Percentiles rank a stretch among this genome's conserved stretches.
These are phyloP conservation scores for Stygiomarasmius scandens DNA, from an alignment of 1,284 basidiomycete species.

Conservation along the genomic window DNA sequence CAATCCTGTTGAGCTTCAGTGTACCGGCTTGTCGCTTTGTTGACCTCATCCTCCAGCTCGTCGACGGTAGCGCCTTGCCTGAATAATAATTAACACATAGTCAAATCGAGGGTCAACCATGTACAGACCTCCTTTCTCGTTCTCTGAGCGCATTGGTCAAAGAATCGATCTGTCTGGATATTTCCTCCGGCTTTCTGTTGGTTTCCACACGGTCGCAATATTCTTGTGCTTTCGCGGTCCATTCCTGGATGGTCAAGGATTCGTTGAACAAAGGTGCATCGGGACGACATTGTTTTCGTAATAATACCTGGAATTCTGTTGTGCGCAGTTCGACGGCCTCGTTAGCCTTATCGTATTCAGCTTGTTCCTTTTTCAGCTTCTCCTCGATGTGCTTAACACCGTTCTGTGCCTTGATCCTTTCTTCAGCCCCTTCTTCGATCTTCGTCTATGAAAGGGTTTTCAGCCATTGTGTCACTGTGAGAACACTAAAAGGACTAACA, in stretches of 20 bases:
- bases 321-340: constrained; percentile 53
- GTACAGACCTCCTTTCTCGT: constrained; percentile 64
- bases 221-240: constrained; percentile 65
- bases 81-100: constrained; percentile 1
- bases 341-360: constrained; percentile 43
- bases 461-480: neutral
- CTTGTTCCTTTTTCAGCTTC: constrained; percentile 50
- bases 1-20: constrained; percentile 65
- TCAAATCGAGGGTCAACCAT: constrained; percentile 7
- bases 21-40: constrained; percentile 58
- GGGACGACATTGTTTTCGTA: neutral
- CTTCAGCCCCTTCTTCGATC: constrained; percentile 46
- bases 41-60: constrained; percentile 72
- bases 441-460: constrained; percentile 33
- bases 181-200: constrained; percentile 54
- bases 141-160: constrained; percentile 69
- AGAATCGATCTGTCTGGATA: constrained; percentile 65
- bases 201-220: constrained; percentile 65
- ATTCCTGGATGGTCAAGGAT: constrained; percentile 44
- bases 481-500: constrained; percentile 35
- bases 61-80: constrained; percentile 81
- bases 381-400: constrained; percentile 46
- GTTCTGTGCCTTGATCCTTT: constrained; percentile 51
- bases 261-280: neutral
- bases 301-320: constrained; percentile 58